Base-by-base conservation (phyloP, 2,329 filamentous ascomycete genomes). In the Thielaviopsis musarum region DNA sequence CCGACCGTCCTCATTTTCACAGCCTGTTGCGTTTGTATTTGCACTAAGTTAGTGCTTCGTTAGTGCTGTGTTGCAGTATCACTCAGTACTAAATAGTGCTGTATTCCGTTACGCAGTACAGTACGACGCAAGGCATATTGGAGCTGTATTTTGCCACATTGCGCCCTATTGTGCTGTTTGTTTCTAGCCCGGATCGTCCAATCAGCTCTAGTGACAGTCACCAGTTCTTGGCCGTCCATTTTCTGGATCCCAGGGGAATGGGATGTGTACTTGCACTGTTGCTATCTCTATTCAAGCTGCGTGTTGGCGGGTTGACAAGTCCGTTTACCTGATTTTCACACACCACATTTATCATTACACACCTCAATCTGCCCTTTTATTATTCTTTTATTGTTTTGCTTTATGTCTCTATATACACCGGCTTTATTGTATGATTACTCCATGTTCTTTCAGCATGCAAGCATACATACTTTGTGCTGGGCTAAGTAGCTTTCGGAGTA, bases 1-100 rank as follows among this genome's bases (percentile, higher is more conserved):
- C 60, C 60, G 60, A 56, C 56, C 38, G 48, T 45, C 28, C 26
- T 41, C 22, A 34, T 17, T 51, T 30, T n/a, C 38, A 48, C 19
- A 48, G 17, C 34, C 38, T 9, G 17, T 19, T 57, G 34, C 22
- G 6, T n/a, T n/a, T 45, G 17, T 17, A n/a, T 45, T 45, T 45
- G 17, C 5, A 10, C 17, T 7, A 45, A 45, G 38, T 45, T 45
- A 45, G 38, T 45, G 38, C 38, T 45, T 45, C 15, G 12, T 5
- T n/a, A 17, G 5, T 45, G 17, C 38, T 45, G 15, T n/a, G 15
- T 7, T 4, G 10, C 15, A 10, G 38, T 45, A 45, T 7, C 10
- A 34, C 30, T 7, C 6, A 34, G 30, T 34, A 10, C 30, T 34
- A 5, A 12, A 34, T 34, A 12, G 30, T 34, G 30, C 10, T 34